phyloP scores from a whole-genome alignment of 1,139 yeast genomes.

The Blastobotrys buckinghamii region DNA sequence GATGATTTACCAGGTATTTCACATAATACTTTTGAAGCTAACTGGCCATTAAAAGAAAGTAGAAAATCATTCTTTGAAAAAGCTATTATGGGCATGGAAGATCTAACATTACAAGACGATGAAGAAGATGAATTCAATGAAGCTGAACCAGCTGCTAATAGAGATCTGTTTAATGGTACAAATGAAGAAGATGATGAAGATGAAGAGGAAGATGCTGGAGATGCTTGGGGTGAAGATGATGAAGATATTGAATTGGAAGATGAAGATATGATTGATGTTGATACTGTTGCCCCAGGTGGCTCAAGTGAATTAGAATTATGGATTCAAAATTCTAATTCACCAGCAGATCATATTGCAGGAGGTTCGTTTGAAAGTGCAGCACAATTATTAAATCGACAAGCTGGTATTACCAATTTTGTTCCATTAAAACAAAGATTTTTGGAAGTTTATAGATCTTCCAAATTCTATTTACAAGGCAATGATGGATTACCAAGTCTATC shows the following conservation, averaged over 20 bases:
- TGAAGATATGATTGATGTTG: constrained; percentile 47
- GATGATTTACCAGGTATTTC: constrained; percentile 43
- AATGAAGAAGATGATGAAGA: constrained; percentile 34
- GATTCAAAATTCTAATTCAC: constrained; percentile 84
- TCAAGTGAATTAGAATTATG: constrained; percentile 65
- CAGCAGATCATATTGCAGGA: constrained; percentile 92
- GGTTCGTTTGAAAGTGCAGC: constrained; percentile 97
- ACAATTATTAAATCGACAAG: constrained; percentile 80
- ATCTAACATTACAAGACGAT: constrained; percentile 48
- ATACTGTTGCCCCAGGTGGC: constrained; percentile 40
- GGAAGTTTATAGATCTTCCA: constrained; percentile 76
- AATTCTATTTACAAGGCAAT: constrained; percentile 67
- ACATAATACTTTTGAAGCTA: constrained; percentile 41
- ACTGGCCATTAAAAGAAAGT: constrained; percentile 82
- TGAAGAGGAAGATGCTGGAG: constrained; percentile 32
- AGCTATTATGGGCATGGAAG: constrained; percentile 70
- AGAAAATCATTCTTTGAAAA: constrained; percentile 77
- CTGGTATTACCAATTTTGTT: constrained; percentile 79
- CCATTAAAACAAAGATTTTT: constrained; percentile 80
- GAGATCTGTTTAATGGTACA: constrained; percentile 37
- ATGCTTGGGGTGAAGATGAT: constrained; percentile 34
- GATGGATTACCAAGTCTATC: constrained; percentile 67
- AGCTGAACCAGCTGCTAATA: constrained; percentile 34
- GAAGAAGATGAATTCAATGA: constrained; percentile 16
- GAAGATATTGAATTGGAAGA: constrained; percentile 59